Base-by-base conservation (phyloP, 1,284 basidiomycete genomes). In the Inonotus hispidus region DNA sequence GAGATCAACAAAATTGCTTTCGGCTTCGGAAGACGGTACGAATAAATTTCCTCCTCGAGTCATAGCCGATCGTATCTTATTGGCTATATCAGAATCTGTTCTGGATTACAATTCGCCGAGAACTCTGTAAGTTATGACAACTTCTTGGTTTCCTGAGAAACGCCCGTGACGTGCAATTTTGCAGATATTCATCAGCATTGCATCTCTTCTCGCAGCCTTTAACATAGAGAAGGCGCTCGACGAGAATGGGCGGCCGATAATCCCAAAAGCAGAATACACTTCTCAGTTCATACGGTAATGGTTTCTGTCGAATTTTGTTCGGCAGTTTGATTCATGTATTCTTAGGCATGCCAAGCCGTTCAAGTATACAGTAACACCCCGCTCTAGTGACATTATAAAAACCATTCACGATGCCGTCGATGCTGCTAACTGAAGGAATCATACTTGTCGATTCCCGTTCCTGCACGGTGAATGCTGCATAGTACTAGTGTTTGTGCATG, bases 281-380 rank as follows among this genome's bases (percentile, higher is more conserved):
- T 21, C 45, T n/a, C 38, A 47, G 10, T 53, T 62, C 19, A 27
- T 62, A 6, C 50, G 60, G 60, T 29, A 37, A 23, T 14, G 6
- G 6, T 19, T 16, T 10, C n/a, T 23, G 11, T 37, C 21, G 25
- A 21, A 2, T 27, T 14, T 49, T 13, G 19, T 7, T 13, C 21
- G 21, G 37, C 38, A 41, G 16, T 35, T 11, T n/a, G 53, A 21
- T 19, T 55, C 10, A 55, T n/a, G 6, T 45, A n/a, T 13, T n/a
- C 29, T n/a, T 25, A 62, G 58, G n/a, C 53, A 50, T 41, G 60
- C 57, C 3, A 52, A 50, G 21, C 60, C 60, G 35, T 64, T 64
- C 52, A 47, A 56, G 53, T 64, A 63, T 39, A 29, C 37, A 8
- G 39, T 65, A 13, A 61, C 25, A n/a, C 64, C 64, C 11, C 54